Percentiles rank a stretch among this genome's conserved stretches.
These are phyloP conservation scores for Margaritispora aquatica DNA, from an alignment of 495 filamentous ascomycete genomes.

Conservation along the genomic window DNA sequence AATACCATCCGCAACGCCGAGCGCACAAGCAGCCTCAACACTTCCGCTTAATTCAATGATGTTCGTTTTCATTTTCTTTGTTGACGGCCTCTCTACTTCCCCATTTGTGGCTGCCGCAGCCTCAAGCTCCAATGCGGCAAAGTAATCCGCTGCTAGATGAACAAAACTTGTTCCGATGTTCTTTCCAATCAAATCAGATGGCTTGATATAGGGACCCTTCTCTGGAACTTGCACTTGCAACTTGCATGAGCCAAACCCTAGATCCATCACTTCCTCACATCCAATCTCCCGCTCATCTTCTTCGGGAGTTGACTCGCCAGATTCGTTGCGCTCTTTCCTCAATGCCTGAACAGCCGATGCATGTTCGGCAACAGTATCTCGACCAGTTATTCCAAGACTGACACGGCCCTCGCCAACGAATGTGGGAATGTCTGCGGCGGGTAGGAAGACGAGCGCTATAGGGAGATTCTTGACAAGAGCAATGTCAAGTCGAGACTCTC, in stretches of 20 bases:
- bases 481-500: slow-evolving; percentile 90
- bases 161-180: slow-evolving; percentile 96
- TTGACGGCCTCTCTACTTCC: slow-evolving; percentile 21
- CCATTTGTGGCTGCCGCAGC: slow-evolving; percentile 28
- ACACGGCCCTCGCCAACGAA: slow-evolving; percentile 94
- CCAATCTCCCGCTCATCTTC: slow-evolving; percentile 38
- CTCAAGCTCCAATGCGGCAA: slow-evolving; percentile 62
- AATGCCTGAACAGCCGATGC: slow-evolving; percentile 60
- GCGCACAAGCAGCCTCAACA: slow-evolving; percentile 91
- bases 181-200: slow-evolving; percentile 80
- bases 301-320: slow-evolving; percentile 37
- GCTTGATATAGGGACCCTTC: slow-evolving; percentile 62
- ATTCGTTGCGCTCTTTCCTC: slow-evolving; percentile 43
- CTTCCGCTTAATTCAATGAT: slow-evolving; percentile 93
- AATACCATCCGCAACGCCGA: slow-evolving; percentile 94
- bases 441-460: slow-evolving; percentile 94
- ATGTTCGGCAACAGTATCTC: slow-evolving; percentile 89
- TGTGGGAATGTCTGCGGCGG: slow-evolving; percentile 92
- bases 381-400: slow-evolving; percentile 89
- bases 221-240: slow-evolving; percentile 93
- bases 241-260: slow-evolving; percentile 85
- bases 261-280: slow-evolving; percentile 77
- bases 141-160: slow-evolving; percentile 72
- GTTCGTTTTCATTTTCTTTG: slow-evolving; percentile 63
- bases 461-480: slow-evolving; percentile 92